Percentiles rank a stretch among this genome's conserved stretches.
Evolutionary conservation across 192 early-diverging fungal genomes (phyloP).

Genomic region (Geosiphon pyriformis): DNA sequence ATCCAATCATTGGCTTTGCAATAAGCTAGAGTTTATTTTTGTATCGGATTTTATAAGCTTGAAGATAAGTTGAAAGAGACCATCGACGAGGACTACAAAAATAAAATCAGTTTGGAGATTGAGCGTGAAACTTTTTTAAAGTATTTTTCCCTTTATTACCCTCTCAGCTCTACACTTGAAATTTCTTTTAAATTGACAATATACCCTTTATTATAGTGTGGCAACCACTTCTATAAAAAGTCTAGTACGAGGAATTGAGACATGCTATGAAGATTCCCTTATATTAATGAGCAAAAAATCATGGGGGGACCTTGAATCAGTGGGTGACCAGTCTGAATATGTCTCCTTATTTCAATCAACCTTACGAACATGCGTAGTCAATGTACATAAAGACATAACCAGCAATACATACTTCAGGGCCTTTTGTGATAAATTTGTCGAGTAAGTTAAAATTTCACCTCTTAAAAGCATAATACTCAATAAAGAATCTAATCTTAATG

Average conservation of each 20-base stretch:
- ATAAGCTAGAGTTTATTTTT: neutral
- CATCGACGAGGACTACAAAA: constrained; percentile 63
- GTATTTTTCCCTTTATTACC: constrained; percentile 37
- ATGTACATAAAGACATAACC: constrained; percentile 59
- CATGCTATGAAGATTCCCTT: constrained; percentile 62
- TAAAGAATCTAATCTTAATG: neutral
- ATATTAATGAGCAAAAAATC: constrained; percentile 65
- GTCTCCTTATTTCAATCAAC: constrained; percentile 61
- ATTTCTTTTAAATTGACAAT: neutral
- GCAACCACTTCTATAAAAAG: constrained; percentile 60
- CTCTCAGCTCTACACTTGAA: constrained; percentile 3
- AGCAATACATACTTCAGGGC: constrained; percentile 74
- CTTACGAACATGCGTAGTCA: constrained; percentile 48
- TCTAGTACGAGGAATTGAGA: constrained; percentile 64
- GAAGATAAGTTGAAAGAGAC: constrained; percentile 86
- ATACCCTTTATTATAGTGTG: constrained; percentile 33
- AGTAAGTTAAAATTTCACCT: constrained; percentile 47
- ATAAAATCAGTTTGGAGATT: constrained; percentile 64
- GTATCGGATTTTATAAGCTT: constrained; percentile 50
- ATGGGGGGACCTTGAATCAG: constrained; percentile 78
- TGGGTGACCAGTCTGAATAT: constrained; percentile 93
- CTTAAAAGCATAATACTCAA: neutral
- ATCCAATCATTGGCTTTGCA: neutral
- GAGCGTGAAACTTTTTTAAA: constrained; percentile 75
- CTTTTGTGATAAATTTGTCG: constrained; percentile 90